Percentiles rank a stretch among this genome's conserved stretches.
phyloP scores from a whole-genome alignment of 352 stramenopile species.

The Globisporangium nodosum region DNA sequence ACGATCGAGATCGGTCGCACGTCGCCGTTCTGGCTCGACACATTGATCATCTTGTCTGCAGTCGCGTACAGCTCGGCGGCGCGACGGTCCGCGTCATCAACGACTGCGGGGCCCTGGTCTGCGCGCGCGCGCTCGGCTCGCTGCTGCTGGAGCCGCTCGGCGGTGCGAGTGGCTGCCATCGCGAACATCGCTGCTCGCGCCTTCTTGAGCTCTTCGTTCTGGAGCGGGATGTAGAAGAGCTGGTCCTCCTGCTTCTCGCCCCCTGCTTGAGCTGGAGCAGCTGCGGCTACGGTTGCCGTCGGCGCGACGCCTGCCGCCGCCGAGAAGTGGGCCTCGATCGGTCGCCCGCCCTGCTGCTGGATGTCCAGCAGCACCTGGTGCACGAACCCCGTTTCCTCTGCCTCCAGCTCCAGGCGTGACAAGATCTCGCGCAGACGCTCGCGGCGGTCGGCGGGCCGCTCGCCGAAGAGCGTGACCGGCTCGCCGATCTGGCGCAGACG shows the following conservation, averaged over 20 bases:
- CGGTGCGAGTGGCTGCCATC: constrained; percentile 67
- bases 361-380: constrained; percentile 53
- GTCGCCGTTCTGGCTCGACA: constrained; percentile 94
- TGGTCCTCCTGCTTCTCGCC: constrained; percentile 49
- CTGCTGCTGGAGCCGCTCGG: constrained; percentile 52
- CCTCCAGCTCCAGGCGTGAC: constrained; percentile 69
- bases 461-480: constrained; percentile 94
- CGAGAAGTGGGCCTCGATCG: constrained; percentile 14
- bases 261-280: constrained; percentile 1
- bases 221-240: constrained; percentile 82
- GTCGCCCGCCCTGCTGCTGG: constrained; percentile 27
- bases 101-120: constrained; percentile 30
- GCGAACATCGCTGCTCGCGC: constrained; percentile 76
- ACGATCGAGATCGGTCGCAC: constrained; percentile 85
- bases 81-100: constrained; percentile 31
- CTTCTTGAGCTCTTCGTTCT: constrained; percentile 76
- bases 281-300: constrained; percentile 6
- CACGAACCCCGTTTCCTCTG: constrained; percentile 56
- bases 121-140: constrained; percentile 33
- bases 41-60: constrained; percentile 69
- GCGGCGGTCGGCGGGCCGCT: constrained; percentile 92
- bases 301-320: background rate
- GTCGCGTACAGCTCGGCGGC: constrained; percentile 81
- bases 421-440: constrained; percentile 91
- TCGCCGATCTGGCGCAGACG: constrained; percentile 88